Percentiles rank a stretch among this genome's conserved stretches.
Conservation (phyloP, 1,284 basidiomycete genomes). For the Pyrrhoderma lamaoense region DNA sequence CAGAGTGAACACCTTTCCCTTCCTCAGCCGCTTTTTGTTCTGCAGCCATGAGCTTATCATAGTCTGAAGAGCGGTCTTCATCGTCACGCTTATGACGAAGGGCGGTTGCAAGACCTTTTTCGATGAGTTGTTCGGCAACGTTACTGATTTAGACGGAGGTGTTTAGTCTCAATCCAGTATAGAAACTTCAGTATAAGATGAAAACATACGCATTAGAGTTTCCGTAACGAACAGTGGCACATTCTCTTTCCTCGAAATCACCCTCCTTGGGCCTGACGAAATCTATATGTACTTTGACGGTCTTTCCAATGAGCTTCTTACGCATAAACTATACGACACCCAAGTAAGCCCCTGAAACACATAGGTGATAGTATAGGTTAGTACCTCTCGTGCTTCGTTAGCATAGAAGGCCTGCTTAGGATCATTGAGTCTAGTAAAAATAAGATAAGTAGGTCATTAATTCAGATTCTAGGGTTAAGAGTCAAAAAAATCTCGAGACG, state of each 20-base stretch:
- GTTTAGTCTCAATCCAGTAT: not conserved
- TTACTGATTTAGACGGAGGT: slow-evolving; percentile 50
- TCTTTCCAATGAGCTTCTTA: slow-evolving; percentile 87
- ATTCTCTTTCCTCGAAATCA: slow-evolving; percentile 89
- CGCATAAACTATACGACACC: slow-evolving; percentile 58
- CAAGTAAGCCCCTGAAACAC: not conserved
- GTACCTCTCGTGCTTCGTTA: slow-evolving; percentile 76
- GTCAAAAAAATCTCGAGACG: slow-evolving; percentile 7
- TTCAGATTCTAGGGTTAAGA: slow-evolving; percentile 5
- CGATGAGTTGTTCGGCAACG: slow-evolving; percentile 86
- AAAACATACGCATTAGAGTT: slow-evolving; percentile 57
- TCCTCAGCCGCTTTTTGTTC: slow-evolving; percentile 87
- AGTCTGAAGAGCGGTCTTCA: slow-evolving; percentile 90
- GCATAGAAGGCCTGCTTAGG: slow-evolving; percentile 86
- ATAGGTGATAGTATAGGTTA: not conserved
- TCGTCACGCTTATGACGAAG: slow-evolving; percentile 92
- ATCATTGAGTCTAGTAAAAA: slow-evolving; percentile 60
- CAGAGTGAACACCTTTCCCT: slow-evolving; percentile 84
- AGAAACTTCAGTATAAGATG: not conserved
- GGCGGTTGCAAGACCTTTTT: slow-evolving; percentile 86
- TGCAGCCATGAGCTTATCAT: slow-evolving; percentile 91
- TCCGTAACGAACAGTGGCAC: slow-evolving; percentile 83
- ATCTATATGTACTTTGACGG: slow-evolving; percentile 78
- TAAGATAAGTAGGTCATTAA: slow-evolving; percentile 13
- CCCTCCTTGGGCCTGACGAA: slow-evolving; percentile 90